Percentiles rank a stretch among this genome's conserved stretches.
Conservation (phyloP, 352 stramenopile species). For the Globisporangium heterothallicum region DNA sequence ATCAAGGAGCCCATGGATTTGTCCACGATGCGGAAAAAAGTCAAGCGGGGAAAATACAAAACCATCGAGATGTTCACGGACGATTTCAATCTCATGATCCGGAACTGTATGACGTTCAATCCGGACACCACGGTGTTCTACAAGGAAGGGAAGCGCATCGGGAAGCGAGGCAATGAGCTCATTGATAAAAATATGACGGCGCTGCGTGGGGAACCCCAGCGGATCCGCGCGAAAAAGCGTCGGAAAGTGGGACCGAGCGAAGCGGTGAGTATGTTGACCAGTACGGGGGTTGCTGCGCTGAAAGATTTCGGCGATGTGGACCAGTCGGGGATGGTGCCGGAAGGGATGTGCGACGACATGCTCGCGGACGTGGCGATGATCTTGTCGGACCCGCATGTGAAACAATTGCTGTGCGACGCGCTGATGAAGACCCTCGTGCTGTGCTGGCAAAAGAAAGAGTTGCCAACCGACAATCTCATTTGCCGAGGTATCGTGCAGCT, state of each 20-base stretch:
- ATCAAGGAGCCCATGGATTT: conserved; percentile 86
- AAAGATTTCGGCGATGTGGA: conserved; percentile 73
- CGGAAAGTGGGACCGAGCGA: conserved; percentile 63
- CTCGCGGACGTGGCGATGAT: conserved; percentile 76
- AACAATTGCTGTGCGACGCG: conserved; percentile 70
- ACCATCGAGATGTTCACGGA: conserved; percentile 68
- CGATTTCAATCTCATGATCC: conserved; percentile 85
- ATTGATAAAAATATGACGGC: conserved; percentile 62
- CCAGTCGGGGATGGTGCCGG: conserved; percentile 75
- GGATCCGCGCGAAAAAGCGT: conserved; percentile 72
- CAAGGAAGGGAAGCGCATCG: conserved; percentile 82
- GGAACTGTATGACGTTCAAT: conserved; percentile 86
- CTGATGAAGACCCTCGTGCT: conserved; percentile 61
- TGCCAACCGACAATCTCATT: conserved; percentile 79
- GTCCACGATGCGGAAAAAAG: conserved; percentile 78
- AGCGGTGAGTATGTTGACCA: conserved; percentile 68
- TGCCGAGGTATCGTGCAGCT: conserved; percentile 80
- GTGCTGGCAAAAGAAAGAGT: conserved; percentile 54
- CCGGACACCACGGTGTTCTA: conserved; percentile 84
- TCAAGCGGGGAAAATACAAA: conserved; percentile 77
- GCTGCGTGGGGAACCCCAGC: conserved; percentile 64
- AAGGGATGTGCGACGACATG: conserved; percentile 73
- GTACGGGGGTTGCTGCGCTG: conserved; percentile 47
- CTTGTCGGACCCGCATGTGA: conserved; percentile 69
- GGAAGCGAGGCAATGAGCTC: conserved; percentile 74